Evolutionary conservation across 306 rosid species (phyloP), one percentile per base, ranked within the genome.

Genomic region (Prunus davidiana): DNA sequence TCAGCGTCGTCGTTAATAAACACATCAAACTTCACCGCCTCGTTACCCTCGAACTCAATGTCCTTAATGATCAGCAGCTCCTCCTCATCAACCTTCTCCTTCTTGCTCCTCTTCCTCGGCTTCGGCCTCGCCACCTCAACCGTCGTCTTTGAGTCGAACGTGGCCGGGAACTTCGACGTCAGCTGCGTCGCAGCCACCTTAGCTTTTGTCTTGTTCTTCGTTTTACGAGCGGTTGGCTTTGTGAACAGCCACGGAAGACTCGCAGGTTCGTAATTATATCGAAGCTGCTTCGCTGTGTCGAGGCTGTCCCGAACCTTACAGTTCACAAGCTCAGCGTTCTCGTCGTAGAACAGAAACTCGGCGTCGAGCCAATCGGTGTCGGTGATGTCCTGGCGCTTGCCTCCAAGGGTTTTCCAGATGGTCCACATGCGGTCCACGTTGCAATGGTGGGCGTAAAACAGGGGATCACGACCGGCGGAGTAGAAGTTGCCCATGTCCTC

Each of bases 401-500:
- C 79, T 3, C 87, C 94, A 0, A 93, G 34, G 1, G 85, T 83
- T 66, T 90, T 91, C 97, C 97, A 93, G 0, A 93, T 0, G 3
- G 46, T 30, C 98, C 96, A 93, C 74, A 93, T 7, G 25, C 98
- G 81, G 52, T 93, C 98, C 0, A 91, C 50, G 50, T 93, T 93
- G 9, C 94, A 77, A 69, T 91, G 94, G 70, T 88, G 96, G 25
- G 82, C 30, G 49, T 7, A 90, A 47, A 93, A 93, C 49, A 91
- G 78, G 3, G 98, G 98, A 64, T 93, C 98, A 9, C 94, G 79
- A 2, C 79, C 97, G 0, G 98, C 90, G 0, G 91, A 79, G 75
- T 93, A 91, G 81, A 93, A 90, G 67, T 63, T 85, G 3, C 93
- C 98, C 98, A 93, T 91, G 80, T 93, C 41, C 73, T 93, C 97